A percentile compares a stretch with the other conserved stretches of the same genome.
Evolutionary conservation across 169 alveolate species (phyloP).

Genomic region (Cryptosporidium tyzzeri): DNA sequence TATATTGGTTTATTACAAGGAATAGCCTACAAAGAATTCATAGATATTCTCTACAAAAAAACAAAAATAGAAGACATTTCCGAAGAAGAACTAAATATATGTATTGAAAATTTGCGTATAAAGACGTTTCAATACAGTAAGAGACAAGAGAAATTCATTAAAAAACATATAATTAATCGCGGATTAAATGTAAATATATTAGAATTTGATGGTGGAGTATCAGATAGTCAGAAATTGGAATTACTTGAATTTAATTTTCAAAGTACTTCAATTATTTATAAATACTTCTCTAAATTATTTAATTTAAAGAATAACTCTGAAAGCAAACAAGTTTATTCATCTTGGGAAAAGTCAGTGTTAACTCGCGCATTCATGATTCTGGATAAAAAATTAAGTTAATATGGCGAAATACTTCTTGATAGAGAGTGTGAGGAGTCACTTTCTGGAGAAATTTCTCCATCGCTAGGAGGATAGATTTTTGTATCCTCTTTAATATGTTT

Average conservation of each 20-base stretch:
- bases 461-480: slow-evolving; percentile 35
- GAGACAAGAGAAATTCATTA: slow-evolving; percentile 54
- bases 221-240: neutral
- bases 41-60: neutral
- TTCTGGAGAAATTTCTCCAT: slow-evolving; percentile 70
- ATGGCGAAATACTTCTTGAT: slow-evolving; percentile 64
- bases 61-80: slow-evolving; percentile 5
- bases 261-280: neutral
- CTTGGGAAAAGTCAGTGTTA: slow-evolving; percentile 20
- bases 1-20: slow-evolving; percentile 58
- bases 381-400: neutral
- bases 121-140: slow-evolving; percentile 56
- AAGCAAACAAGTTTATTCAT: neutral
- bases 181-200: slow-evolving; percentile 18
- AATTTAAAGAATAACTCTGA: neutral
- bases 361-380: neutral
- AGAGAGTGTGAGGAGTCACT: slow-evolving; percentile 52
- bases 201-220: neutral
- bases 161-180: slow-evolving; percentile 29
- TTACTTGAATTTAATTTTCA: neutral
- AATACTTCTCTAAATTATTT: neutral
- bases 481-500: neutral
- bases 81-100: slow-evolving; percentile 31
- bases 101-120: neutral
- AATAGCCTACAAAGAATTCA: slow-evolving; percentile 62